Conservation (phyloP, 768 basidiomycete genomes). For the Imleria badia region DNA sequence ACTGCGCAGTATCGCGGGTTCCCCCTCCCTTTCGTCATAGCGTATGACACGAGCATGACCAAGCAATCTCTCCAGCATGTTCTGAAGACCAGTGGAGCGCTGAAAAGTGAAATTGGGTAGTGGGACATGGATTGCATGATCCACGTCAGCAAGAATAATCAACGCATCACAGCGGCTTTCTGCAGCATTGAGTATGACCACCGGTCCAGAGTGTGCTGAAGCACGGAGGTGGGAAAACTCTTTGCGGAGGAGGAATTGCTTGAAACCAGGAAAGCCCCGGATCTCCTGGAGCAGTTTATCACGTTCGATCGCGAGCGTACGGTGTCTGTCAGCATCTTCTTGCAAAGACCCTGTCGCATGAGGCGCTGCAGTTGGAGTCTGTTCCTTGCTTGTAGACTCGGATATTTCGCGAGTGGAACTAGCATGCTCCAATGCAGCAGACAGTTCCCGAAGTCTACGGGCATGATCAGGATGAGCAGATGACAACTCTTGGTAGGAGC, state of each 20-base stretch:
- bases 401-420: no score
- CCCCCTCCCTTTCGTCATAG: not conserved
- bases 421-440: no score
- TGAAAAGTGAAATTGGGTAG: not conserved
- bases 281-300: not conserved
- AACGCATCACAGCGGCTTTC: not conserved
- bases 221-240: not conserved
- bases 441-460: no score
- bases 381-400: no score
- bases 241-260: not conserved
- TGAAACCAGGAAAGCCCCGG: not conserved
- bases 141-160: not conserved
- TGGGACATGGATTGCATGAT: not conserved
- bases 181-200: not conserved
- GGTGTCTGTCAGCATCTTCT: not conserved
- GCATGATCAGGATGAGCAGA: no score
- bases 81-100: not conserved
- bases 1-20: not conserved
- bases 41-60: not conserved
- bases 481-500: no score
- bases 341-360: no score
- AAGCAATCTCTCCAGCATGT: not conserved
- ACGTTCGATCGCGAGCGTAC: not conserved
- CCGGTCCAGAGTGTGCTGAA: not conserved
- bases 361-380: no score